A percentile compares a stretch with the other conserved stretches of the same genome.
Evolutionary conservation across 2,329 filamentous ascomycete genomes (phyloP).

Genomic region (Penicillium freii): DNA sequence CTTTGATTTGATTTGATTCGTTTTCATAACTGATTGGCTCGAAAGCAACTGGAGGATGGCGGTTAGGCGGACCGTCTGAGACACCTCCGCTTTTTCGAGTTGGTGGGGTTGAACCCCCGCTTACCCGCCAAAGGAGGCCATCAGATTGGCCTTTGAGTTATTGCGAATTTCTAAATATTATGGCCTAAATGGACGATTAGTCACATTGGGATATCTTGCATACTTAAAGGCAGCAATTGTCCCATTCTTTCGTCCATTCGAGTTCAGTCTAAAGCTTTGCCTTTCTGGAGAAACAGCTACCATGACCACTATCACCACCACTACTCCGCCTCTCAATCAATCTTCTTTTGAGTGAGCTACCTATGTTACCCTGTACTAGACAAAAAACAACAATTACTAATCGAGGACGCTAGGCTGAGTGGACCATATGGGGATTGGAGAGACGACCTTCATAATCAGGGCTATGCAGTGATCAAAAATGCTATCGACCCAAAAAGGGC

Average conservation of each 20-base stretch:
- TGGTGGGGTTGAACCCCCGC: not conserved
- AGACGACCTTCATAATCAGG: conserved; percentile 19
- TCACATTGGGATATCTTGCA: not conserved
- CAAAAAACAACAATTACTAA: not conserved
- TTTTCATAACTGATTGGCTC: not conserved
- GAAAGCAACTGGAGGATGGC: too few species aligned
- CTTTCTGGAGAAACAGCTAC: too few species aligned
- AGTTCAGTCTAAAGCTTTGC: not conserved
- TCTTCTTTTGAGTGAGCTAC: not conserved
- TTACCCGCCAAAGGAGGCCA: not conserved
- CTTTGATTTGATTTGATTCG: not conserved
- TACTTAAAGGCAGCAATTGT: not conserved
- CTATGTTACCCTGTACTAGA: too few species aligned
- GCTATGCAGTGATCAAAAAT: conserved; percentile 19
- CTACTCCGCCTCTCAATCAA: not conserved
- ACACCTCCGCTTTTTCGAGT: not conserved
- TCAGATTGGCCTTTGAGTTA: not conserved
- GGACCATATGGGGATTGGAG: conserved; percentile 17
- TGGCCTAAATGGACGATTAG: not conserved
- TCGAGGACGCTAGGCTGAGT: not conserved
- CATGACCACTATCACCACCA: not conserved
- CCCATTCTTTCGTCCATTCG: not conserved
- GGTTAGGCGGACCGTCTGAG: not conserved
- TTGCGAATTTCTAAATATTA: not conserved
- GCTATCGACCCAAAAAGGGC: conserved; percentile 18